A percentile compares a stretch with the other conserved stretches of the same genome.
Evolutionary conservation across 768 basidiomycete genomes (phyloP).

Genomic region (Serendipita sp.): DNA sequence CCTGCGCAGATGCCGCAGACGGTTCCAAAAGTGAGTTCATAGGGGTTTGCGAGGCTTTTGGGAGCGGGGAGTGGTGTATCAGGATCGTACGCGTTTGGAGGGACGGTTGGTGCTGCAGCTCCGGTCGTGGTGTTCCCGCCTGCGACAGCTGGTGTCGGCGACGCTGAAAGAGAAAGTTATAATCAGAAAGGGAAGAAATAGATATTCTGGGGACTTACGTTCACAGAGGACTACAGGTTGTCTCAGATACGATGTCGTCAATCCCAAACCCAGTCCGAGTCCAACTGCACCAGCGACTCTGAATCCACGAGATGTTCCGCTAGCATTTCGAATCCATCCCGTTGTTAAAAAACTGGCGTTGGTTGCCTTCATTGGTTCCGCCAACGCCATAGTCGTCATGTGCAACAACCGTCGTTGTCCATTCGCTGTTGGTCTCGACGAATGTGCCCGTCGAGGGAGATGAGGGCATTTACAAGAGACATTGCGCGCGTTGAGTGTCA

Average conservation of each 20-base stretch:
- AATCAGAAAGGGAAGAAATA: neutral
- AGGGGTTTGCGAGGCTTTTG: slow-evolving; percentile 56
- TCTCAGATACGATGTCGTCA: neutral
- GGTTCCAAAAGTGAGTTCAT: slow-evolving; percentile 79
- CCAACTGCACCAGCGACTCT: slow-evolving; percentile 1
- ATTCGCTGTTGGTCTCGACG: neutral
- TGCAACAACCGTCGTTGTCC: neutral
- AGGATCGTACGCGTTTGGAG: slow-evolving; percentile 4
- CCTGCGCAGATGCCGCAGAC: slow-evolving; percentile 80
- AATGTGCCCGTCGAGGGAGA: neutral
- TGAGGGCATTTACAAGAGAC: neutral
- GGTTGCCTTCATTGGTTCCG: neutral
- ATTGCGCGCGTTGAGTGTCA: neutral
- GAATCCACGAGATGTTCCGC: neutral
- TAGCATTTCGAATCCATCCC: neutral
- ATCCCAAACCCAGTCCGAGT: neutral
- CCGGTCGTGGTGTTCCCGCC: neutral
- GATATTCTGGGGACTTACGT: neutral
- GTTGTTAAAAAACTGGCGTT: neutral
- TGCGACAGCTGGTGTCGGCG: neutral
- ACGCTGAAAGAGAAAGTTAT: neutral
- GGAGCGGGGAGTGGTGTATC: slow-evolving; percentile 31
- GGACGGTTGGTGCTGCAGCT: neutral
- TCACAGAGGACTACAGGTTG: neutral
- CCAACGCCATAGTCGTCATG: neutral